Conservation (phyloP, 345 rosid species). For the Populus nigra region DNA sequence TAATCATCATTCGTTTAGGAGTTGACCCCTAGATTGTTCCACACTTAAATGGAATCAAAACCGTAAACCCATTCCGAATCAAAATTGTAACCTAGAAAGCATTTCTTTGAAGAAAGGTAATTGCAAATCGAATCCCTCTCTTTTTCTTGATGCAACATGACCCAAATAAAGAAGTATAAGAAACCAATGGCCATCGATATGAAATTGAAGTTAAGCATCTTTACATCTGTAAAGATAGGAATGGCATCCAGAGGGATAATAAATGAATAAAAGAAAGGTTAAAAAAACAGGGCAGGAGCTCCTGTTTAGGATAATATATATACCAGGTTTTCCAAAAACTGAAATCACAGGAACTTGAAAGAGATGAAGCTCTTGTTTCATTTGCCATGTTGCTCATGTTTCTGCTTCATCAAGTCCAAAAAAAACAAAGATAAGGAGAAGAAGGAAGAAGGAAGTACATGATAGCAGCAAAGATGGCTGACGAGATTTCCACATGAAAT, state of each 20-base stretch:
- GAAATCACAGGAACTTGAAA: conserved; percentile 14
- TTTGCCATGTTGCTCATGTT: conserved; percentile 46
- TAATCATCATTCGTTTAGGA: not conserved
- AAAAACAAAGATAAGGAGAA: conserved; percentile 36
- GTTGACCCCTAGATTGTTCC: not conserved
- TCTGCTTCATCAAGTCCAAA: conserved; percentile 48
- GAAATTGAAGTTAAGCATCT: conserved; percentile 35
- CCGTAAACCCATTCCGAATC: not conserved
- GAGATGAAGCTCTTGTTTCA: conserved; percentile 47
- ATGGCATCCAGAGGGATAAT: conserved; percentile 31
- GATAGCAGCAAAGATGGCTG: not conserved
- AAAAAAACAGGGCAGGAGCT: conserved; percentile 11
- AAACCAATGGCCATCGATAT: conserved; percentile 14
- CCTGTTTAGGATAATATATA: conserved; percentile 9
- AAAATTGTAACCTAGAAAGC: conserved; percentile 7
- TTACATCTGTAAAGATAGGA: conserved; percentile 22
- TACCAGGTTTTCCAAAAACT: conserved; percentile 9
- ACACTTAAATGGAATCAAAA: not conserved
- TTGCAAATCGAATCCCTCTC: not conserved
- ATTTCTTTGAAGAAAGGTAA: conserved; percentile 12
- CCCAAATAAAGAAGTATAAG: conserved; percentile 8
- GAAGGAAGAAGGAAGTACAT: conserved; percentile 21
- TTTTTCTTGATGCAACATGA: not conserved
- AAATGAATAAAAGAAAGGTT: not conserved
- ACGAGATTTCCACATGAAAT: not conserved